Evolutionary conservation across 2,329 filamentous ascomycete genomes (phyloP).

Genomic region (Westerdykella sp.): DNA sequence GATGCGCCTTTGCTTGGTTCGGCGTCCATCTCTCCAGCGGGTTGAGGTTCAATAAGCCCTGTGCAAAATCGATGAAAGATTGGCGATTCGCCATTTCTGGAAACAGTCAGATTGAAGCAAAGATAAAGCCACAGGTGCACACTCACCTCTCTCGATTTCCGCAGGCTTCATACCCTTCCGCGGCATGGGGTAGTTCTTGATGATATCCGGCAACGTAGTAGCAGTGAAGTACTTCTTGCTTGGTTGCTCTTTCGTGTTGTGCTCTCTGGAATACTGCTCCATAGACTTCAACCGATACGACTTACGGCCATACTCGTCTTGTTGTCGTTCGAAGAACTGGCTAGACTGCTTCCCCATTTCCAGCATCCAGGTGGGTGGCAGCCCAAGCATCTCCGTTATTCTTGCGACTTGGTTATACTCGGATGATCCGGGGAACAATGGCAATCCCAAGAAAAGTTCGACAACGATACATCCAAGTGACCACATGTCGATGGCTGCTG

Average conservation of each 20-base stretch:
- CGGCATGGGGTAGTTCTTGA: constrained; percentile 96
- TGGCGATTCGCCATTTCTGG: constrained; percentile 97
- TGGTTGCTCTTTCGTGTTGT: constrained; percentile 93
- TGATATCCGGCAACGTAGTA: constrained; percentile 90
- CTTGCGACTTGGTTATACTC: constrained; percentile 98
- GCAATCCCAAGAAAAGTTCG: constrained; percentile 89
- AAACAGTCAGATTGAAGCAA: constrained; percentile 11
- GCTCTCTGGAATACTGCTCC: constrained; percentile 95
- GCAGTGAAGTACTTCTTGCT: constrained; percentile 99
- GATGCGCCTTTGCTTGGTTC: constrained; percentile 93
- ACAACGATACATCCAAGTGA: constrained; percentile 97
- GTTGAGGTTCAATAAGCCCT: constrained; percentile 88
- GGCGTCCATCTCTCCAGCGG: constrained; percentile 96
- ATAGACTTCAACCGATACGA: constrained; percentile 92
- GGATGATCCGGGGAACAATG: constrained; percentile 91
- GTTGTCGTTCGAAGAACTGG: constrained; percentile 91
- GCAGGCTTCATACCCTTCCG: constrained; percentile 98
- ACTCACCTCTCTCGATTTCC: constrained; percentile 88
- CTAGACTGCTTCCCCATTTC: constrained; percentile 97
- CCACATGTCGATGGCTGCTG: constrained; percentile 99
- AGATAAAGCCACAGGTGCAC: not conserved
- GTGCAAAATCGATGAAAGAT: constrained; percentile 96
- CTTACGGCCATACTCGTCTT: constrained; percentile 86
- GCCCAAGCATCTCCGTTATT: constrained; percentile 96
- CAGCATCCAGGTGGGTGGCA: constrained; percentile 97